Conservation (phyloP, 2,329 filamentous ascomycete species). For the Sclerotinia spermophila region DNA sequence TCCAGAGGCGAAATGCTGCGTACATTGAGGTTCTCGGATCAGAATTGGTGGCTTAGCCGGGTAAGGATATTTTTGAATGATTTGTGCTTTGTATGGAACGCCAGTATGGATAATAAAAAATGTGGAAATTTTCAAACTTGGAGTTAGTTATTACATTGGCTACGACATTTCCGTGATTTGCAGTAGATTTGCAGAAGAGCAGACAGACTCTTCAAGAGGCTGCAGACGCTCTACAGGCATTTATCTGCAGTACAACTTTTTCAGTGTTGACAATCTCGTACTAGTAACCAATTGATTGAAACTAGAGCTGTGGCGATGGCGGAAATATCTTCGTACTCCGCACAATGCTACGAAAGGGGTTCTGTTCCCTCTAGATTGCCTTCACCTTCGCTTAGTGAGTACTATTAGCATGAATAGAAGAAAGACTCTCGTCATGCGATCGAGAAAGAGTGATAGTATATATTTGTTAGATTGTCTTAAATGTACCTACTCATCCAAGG, state of each 20-base stretch:
- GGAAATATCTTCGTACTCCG: background rate
- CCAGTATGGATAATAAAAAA: background rate
- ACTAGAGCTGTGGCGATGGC: background rate
- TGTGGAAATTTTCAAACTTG: background rate
- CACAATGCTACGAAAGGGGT: background rate
- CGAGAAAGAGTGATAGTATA: background rate
- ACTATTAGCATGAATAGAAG: background rate
- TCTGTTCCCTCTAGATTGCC: background rate
- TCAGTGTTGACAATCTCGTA: background rate
- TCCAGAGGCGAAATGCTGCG: background rate
- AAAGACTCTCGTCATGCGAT: background rate
- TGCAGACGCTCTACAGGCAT: constrained; percentile 11
- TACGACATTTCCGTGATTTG: background rate
- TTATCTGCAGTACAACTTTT: constrained; percentile 10
- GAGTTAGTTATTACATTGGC: background rate
- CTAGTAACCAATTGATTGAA: background rate
- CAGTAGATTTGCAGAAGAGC: background rate
- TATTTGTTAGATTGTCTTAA: constrained; percentile 1
- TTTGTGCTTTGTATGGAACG: background rate
- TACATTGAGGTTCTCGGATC: background rate
- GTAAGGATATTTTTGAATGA: background rate
- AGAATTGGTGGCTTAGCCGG: background rate
- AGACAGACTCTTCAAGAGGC: background rate
- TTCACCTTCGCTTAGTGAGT: background rate
- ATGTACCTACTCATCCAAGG: background rate